These are phyloP conservation scores for Beauveria sp. DNA, from an alignment of 2,329 filamentous ascomycete genomes.

Conservation along the genomic window DNA sequence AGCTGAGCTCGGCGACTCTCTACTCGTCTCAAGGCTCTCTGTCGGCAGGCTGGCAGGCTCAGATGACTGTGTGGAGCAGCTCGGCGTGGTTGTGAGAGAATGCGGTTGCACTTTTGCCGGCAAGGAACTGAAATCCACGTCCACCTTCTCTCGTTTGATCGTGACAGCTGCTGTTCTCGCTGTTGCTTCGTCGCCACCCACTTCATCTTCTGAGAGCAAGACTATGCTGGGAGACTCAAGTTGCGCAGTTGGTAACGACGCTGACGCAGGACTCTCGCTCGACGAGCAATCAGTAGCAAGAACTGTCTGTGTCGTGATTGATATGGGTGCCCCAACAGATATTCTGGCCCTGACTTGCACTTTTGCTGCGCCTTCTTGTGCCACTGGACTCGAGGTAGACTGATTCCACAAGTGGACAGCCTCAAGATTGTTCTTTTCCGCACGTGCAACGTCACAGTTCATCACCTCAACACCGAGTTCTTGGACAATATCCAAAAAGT, in stretches of 20 bases:
- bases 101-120: no score
- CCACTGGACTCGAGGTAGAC: background rate
- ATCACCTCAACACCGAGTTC: slow-evolving; percentile 8
- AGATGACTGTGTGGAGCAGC: background rate
- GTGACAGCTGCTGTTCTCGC: no score
- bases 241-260: background rate
- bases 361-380: background rate
- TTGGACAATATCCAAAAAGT: background rate
- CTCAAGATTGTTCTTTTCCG: background rate
- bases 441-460: background rate
- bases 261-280: background rate
- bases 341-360: no score
- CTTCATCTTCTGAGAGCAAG: background rate
- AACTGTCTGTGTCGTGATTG: background rate
- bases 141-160: background rate
- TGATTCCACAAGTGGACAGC: background rate
- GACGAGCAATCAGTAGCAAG: no score
- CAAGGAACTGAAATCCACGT: background rate
- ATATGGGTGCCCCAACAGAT: background rate
- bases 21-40: background rate
- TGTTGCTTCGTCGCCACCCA: background rate
- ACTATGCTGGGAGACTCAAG: background rate
- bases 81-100: background rate
- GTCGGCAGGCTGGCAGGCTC: no score
- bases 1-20: background rate